Conservation (phyloP, 805 yeast genomes). For the Pachysolen tannophilus region DNA sequence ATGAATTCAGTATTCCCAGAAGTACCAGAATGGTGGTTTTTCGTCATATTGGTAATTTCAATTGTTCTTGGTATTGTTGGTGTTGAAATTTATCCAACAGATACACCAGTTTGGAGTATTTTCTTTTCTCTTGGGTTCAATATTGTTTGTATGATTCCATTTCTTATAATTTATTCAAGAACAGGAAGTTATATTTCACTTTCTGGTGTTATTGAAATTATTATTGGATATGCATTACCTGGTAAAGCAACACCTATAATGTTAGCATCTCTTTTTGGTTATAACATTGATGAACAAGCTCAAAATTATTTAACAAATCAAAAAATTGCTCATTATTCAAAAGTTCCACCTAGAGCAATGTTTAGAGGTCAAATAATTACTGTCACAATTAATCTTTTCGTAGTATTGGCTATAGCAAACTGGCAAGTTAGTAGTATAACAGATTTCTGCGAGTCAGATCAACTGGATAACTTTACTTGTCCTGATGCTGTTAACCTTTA, state of each 20-base stretch:
- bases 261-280: constrained; percentile 43
- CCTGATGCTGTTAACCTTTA: constrained; percentile 35
- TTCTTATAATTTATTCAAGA: constrained; percentile 37
- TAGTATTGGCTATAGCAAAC: constrained; percentile 24
- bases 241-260: constrained; percentile 48
- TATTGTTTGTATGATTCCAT: constrained; percentile 41
- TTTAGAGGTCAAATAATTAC: constrained; percentile 37
- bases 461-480: constrained; percentile 31
- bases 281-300: constrained; percentile 58
- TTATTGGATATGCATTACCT: constrained; percentile 48
- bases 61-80: constrained; percentile 24
- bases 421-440: constrained; percentile 26
- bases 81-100: constrained; percentile 36
- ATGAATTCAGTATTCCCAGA: constrained; percentile 52
- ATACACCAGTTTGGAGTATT: constrained; percentile 56
- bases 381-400: constrained; percentile 22
- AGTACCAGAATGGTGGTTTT: constrained; percentile 46
- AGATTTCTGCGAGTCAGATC: constrained; percentile 26
- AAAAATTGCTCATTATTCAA: constrained; percentile 50
- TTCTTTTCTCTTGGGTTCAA: constrained; percentile 45
- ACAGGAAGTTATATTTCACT: constrained; percentile 42
- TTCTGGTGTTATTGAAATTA: constrained; percentile 47
- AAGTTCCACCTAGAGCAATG: constrained; percentile 50
- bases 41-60: constrained; percentile 22
- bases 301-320: constrained; percentile 49